phyloP scores from a whole-genome alignment of 352 stramenopile species.

The Phytophthora rubi region DNA sequence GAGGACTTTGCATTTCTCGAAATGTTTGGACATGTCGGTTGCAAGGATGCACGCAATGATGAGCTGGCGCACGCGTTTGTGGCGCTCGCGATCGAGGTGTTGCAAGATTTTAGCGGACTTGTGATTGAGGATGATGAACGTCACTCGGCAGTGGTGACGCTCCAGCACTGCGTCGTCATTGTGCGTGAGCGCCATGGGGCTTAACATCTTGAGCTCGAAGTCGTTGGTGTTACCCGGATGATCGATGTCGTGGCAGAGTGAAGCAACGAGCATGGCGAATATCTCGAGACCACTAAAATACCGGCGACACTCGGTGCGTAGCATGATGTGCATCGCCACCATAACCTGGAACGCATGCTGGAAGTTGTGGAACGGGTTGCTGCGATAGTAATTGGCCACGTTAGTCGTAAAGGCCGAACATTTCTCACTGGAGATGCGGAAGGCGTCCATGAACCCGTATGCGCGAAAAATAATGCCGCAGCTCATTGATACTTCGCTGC shows the following conservation, averaged over 20 bases:
- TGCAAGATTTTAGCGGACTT: conserved; percentile 79
- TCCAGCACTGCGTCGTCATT: conserved; percentile 87
- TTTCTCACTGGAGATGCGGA: conserved; percentile 60
- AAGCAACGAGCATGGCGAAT: conserved; percentile 75
- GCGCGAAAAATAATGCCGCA: conserved; percentile 55
- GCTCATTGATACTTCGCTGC: conserved; percentile 48
- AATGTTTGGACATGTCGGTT: conserved; percentile 83
- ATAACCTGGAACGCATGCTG: conserved; percentile 80
- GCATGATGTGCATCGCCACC: conserved; percentile 62
- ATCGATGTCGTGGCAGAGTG: conserved; percentile 84
- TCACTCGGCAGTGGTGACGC: conserved; percentile 79
- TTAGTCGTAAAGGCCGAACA: conserved; percentile 59
- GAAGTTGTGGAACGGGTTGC: conserved; percentile 85
- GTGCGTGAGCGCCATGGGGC: conserved; percentile 81
- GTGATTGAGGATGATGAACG: conserved; percentile 81
- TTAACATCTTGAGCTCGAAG: conserved; percentile 83
- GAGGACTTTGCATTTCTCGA: conserved; percentile 73
- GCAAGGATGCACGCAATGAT: conserved; percentile 78
- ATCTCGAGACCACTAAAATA: conserved; percentile 73
- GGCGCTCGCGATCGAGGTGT: conserved; percentile 55
- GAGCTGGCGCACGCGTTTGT: conserved; percentile 61
- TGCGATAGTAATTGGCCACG: conserved; percentile 73
- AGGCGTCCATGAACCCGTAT: conserved; percentile 63
- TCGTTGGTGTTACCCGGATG: conserved; percentile 86
- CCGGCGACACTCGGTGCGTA: conserved; percentile 61